Base-by-base conservation (phyloP, 345 rosid genomes). In the Bruguiera gymnorhiza region DNA sequence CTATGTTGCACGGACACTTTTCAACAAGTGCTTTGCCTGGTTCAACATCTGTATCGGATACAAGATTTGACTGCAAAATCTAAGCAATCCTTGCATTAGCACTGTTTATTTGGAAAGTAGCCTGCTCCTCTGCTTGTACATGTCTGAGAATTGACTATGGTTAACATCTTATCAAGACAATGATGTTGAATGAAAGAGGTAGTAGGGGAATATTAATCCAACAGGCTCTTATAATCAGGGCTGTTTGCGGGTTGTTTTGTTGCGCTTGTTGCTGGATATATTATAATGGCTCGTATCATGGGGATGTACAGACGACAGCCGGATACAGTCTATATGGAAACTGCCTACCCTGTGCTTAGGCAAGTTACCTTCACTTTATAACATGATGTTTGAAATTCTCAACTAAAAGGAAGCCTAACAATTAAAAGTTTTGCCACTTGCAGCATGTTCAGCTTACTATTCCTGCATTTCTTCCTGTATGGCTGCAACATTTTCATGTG, bases 401-500 rank as follows among this genome's bases (percentile, higher is more conserved):
- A 24, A 6, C 39, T 29, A 43, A 20, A 54, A 18, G 11, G 62
- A 1, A 20, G 43, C 65, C 67, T 9, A 80, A 26, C 48, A 64
- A 78, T 75, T 54, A 15, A 36, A 70, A 46, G 56, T 62, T 53
- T 62, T 34, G 7, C 6, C 16, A 26, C 36, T 66, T 87, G 87
- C 98, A 96, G 99, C 82, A 90, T 96, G 95, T 92, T 96, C 84
- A 84, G 91, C 71, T 83, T 92, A 11, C 52, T 90, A 83, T 90
- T 92, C 77, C 86, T 96, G 26, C 99, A 96, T 78, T 77, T 90
- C 26, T 92, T 92, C 75, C 75, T 96, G 27, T 92, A 96, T 60
- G 99, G 99, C 30, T 90, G 98, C 90, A 92, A 96, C 86, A 86
- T 90, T 76, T 90, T 89, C 69, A 76, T 89, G 81, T 96, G 99